Conservation (phyloP, 257 asterid genomes). For the Nicotiana sylvestris region DNA sequence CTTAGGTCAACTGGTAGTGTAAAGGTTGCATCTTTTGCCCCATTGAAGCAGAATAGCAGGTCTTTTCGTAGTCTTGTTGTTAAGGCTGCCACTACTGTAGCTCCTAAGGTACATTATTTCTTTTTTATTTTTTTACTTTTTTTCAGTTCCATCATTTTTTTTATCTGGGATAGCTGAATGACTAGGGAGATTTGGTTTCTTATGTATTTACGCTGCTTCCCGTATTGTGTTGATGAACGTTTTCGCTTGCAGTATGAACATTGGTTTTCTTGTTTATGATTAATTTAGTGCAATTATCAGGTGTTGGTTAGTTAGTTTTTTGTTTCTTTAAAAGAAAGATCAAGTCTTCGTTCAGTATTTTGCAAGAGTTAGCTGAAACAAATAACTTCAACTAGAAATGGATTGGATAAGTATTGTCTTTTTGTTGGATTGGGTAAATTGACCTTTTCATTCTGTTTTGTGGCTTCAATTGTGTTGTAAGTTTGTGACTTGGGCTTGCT, state of each 20-base stretch:
- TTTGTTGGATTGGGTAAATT: not conserved
- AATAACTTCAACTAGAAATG: not conserved
- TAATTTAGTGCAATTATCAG: not conserved
- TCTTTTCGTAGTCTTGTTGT: conserved; percentile 64
- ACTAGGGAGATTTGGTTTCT: not conserved
- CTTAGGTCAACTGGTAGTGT: conserved; percentile 47
- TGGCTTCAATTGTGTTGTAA: not conserved
- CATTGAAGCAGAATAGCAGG: conserved; percentile 42
- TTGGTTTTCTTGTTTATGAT: not conserved
- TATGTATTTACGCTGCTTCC: not conserved
- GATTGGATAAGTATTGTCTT: not conserved
- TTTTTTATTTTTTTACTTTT: not conserved
- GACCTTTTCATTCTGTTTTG: not conserved
- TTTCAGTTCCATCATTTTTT: not conserved
- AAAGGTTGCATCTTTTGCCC: conserved; percentile 43
- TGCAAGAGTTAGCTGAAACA: not conserved
- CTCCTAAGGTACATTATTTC: conserved; percentile 66
- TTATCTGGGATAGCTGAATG: not conserved
- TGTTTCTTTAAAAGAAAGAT: not conserved
- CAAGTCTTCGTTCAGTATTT: not conserved
- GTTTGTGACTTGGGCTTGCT: not conserved
- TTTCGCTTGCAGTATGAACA: too few species aligned
- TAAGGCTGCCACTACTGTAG: conserved; percentile 78
- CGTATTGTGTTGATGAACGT: too few species aligned
- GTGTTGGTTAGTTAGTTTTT: not conserved